phyloP scores from a whole-genome alignment of 2,329 filamentous ascomycete species.

The Pseudocercospora vitis region DNA sequence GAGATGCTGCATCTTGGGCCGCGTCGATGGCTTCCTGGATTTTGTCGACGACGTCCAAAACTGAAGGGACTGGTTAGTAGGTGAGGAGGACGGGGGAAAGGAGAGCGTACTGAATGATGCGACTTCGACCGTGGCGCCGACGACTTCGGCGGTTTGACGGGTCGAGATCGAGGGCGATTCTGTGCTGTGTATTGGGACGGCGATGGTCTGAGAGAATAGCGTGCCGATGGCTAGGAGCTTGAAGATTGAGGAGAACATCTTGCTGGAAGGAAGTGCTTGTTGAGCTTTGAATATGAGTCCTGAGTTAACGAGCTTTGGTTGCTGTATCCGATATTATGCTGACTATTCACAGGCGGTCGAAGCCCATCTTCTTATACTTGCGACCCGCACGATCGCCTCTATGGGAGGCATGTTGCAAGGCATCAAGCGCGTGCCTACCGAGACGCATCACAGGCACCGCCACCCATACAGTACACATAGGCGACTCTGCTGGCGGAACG shows the following conservation, averaged over 20 bases:
- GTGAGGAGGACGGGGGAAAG: background rate
- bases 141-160: background rate
- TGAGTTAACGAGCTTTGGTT: background rate
- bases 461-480: background rate
- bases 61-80: background rate
- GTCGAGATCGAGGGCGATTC: background rate
- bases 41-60: background rate
- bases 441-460: too few relatives aligned
- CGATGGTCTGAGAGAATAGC: background rate
- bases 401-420: background rate
- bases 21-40: background rate
- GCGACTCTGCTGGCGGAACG: background rate
- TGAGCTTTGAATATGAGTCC: background rate
- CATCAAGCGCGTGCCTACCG: background rate
- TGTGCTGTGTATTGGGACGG: background rate
- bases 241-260: background rate
- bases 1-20: background rate
- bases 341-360: background rate
- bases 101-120: background rate
- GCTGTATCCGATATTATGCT: background rate
- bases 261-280: background rate
- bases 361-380: background rate
- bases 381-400: background rate
- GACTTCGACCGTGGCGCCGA: background rate
- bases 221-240: background rate